A percentile compares a stretch with the other conserved stretches of the same genome.
Conservation (phyloP, 345 rosid species). For the Psidium friedrichsthalianum region DNA sequence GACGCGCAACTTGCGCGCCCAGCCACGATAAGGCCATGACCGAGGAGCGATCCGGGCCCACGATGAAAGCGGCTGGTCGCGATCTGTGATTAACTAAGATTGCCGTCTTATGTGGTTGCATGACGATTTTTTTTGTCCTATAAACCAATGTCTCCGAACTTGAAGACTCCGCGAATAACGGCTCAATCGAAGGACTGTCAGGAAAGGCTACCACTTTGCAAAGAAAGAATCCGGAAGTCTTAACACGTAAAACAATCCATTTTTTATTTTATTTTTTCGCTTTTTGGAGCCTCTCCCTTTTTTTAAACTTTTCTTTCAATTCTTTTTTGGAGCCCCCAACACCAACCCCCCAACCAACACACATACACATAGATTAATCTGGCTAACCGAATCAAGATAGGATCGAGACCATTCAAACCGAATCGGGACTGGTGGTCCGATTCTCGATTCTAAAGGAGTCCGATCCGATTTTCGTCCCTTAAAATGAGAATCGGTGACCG, state of each 20-base stretch:
- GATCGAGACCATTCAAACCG: no score
- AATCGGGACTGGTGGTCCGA: no score
- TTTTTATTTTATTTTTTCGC: fast-evolving
- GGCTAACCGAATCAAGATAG: no score
- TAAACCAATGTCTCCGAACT: background rate
- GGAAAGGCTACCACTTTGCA: background rate
- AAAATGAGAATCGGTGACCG: no score
- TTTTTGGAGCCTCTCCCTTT: background rate
- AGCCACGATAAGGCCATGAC: background rate
- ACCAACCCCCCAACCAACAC: no score
- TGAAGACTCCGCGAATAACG: background rate
- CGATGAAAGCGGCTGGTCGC: background rate
- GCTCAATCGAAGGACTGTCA: background rate
- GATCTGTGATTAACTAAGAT: background rate
- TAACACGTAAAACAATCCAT: background rate
- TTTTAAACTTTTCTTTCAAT: background rate
- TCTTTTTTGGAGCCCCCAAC: background rate
- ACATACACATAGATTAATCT: no score
- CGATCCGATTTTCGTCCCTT: no score
- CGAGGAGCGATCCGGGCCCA: background rate
- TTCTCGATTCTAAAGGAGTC: no score
- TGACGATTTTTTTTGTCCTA: background rate
- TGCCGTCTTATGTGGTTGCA: background rate
- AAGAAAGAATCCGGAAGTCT: background rate
- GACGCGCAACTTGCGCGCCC: background rate